Percentiles rank a stretch among this genome's conserved stretches.
phyloP scores from a whole-genome alignment of 169 alveolate species.

The Plasmodium reichenowi region DNA sequence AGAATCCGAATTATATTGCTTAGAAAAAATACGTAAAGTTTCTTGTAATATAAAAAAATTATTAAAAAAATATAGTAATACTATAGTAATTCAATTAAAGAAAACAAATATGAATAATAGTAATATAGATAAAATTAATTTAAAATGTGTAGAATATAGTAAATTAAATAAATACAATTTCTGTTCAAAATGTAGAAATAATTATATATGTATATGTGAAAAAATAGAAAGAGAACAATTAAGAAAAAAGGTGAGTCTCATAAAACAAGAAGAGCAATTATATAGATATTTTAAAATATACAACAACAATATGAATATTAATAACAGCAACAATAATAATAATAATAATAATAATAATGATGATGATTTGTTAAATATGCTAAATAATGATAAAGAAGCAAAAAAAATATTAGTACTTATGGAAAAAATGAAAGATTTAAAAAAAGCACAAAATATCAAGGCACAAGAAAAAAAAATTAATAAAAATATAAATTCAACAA shows the following conservation, averaged over 20 bases:
- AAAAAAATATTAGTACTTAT: background rate
- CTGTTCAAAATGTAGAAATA: conserved; percentile 48
- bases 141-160: conserved; percentile 53
- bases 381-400: too few relatives aligned
- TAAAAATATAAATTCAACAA: background rate
- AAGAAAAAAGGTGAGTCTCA: conserved; percentile 29
- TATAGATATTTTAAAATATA: background rate
- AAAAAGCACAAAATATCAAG: background rate
- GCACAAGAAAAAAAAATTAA: background rate
- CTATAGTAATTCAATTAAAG: conserved; percentile 58
- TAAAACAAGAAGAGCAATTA: conserved; percentile 17
- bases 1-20: conserved; percentile 51
- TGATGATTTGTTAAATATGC: background rate
- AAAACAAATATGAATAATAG: background rate
- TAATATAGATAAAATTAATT: conserved; percentile 67
- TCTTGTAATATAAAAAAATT: conserved; percentile 62
- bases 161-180: conserved; percentile 22
- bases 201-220: conserved; percentile 50
- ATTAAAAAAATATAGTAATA: conserved; percentile 38
- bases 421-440: background rate
- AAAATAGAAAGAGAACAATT: conserved; percentile 39
- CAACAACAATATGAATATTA: background rate
- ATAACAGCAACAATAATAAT: too few relatives aligned
- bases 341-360: background rate
- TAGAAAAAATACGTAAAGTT: conserved; percentile 49